Percentiles rank a stretch among this genome's conserved stretches.
phyloP scores from a whole-genome alignment of 331 rosid species.

The Ulmus americana region DNA sequence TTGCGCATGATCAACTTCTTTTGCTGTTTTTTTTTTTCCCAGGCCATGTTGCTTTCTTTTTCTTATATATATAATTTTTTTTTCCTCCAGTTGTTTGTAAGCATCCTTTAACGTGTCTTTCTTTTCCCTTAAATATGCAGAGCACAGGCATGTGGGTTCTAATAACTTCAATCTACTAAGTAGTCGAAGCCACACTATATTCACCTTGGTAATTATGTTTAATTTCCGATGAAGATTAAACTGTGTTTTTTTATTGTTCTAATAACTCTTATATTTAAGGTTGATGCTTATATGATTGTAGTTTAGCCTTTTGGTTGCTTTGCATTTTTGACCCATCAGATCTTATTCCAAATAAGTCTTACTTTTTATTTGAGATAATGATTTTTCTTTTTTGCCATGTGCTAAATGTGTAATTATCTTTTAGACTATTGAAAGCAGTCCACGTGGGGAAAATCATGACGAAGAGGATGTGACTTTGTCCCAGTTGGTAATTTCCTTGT shows the following conservation, averaged over 20 bases:
- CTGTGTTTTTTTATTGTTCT: background rate
- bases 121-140: constrained; percentile 29
- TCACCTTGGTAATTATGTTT: constrained; percentile 39
- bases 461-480: constrained; percentile 49
- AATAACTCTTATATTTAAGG: background rate
- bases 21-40: background rate
- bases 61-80: background rate
- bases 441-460: constrained; percentile 38
- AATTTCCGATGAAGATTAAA: background rate
- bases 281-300: background rate
- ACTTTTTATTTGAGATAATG: background rate
- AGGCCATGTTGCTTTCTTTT: constrained; percentile 4
- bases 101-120: constrained; percentile 11
- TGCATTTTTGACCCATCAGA: background rate
- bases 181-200: constrained; percentile 56
- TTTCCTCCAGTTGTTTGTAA: constrained; percentile 5
- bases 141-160: constrained; percentile 54
- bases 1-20: background rate
- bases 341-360: background rate
- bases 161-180: constrained; percentile 51
- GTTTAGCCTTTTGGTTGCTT: background rate
- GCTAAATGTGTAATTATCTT: constrained; percentile 12
- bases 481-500: constrained; percentile 36
- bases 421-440: constrained; percentile 52
- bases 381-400: background rate